Evolutionary conservation across 495 filamentous ascomycete species (phyloP), one percentile per base, ranked within the genome.

Genomic region (Wilcoxina mikolae): DNA sequence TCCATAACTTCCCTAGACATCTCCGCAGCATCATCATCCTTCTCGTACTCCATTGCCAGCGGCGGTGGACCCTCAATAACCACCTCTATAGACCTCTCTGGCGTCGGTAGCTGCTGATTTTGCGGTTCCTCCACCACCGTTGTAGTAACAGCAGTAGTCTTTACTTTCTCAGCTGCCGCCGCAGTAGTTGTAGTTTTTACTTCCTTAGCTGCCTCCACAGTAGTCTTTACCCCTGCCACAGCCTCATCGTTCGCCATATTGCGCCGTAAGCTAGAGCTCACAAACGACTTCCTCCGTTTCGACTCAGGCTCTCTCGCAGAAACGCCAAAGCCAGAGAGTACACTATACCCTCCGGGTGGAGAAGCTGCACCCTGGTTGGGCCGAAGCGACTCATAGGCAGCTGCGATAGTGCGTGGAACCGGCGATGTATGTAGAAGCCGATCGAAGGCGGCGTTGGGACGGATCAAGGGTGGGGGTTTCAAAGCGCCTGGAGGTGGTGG

Each of bases 211-310:
- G 7, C 31, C 31, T 35, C 31, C 15, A 7, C 31, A 35, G 15
- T 35, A 7, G 31, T 7, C 7, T 15, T 7, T 7, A 7, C 31
- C 7, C 31, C 31, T 7, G 31, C 31, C 15, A 7, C n/a, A n/a
- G n/a, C n/a, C n/a, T n/a, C n/a, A n/a, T n/a, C n/a, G n/a, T n/a
- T n/a, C n/a, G n/a, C n/a, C n/a, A n/a, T n/a, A n/a, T n/a, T n/a
- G n/a, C n/a, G n/a, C n/a, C n/a, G n/a, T n/a, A n/a, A n/a, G n/a
- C n/a, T n/a, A n/a, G n/a, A n/a, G 39, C 39, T 20, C 5, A 43
- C 39, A 43, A 43, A 43, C 39, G 39, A 12, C 39, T 43, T 43
- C 39, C 31, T 35, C 31, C 23, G n/a, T 46, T 29, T 20, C 46
- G 35, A 18, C 35, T 12, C 35, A 15, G 15, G 15, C 12, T 5